Evolutionary conservation across 2,329 filamentous ascomycete species (phyloP), one percentile per base, ranked within the genome.

Genomic region (Cytospora mali): DNA sequence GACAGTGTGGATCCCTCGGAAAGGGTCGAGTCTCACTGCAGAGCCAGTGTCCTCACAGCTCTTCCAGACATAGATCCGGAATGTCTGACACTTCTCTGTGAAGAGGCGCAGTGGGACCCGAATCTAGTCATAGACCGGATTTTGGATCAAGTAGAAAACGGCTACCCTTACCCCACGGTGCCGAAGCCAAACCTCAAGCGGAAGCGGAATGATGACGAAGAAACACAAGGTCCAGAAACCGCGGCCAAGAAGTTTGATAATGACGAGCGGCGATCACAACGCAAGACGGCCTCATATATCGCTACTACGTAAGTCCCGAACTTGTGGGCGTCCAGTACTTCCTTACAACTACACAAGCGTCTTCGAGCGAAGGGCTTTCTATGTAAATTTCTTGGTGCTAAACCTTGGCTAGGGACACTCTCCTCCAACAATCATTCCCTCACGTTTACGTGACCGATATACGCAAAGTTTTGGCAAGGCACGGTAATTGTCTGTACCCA

Each of bases 41-140:
- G 69, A 31, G 64, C 70, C 18, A 61, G 66, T 4, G 68, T 79
- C 16, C 65, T 74, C 10, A 52, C 61, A 5, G 54, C 81, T 10
- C 81, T 84, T 62, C 79, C 80, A 0, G 76, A 83, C 48, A 79
- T 84, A 2, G 81, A 78, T 62, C 72, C 69, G 0, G 64, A 74
- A 0, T 78, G 76, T 59, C 69, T 83, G 14, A 62, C 69, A 6
- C 52, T 64, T 5, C 61, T 76, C 5, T 71, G 71, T 3, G 33
- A 58, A 0, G 64, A 72, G 31, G 59, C 75, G 6, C 46, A 29
- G 2, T 74, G 76, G 63, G 57, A 75, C 46, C 18, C 72, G 2
- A 68, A 74, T 4, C 61, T 61, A 0, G 68, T 78, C 29, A 74
- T 82, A 46, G 68, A 71, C 46, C 54, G 68, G 29, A 74, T 84